Base-by-base conservation (phyloP, 2,329 filamentous ascomycete species). In the Phaeosphaeriaceae sp. region DNA sequence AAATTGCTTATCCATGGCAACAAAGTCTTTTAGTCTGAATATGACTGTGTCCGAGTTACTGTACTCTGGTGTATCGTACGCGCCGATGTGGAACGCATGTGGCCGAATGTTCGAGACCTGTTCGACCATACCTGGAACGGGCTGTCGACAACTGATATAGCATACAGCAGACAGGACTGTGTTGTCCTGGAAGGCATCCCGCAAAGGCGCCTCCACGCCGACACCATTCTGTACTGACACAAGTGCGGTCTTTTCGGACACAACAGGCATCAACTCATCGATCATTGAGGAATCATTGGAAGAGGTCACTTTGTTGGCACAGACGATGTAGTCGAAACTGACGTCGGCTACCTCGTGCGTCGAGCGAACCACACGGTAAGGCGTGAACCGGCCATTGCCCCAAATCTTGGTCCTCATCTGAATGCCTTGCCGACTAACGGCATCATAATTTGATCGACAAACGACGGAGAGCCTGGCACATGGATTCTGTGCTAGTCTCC, bases 371-470 rank as follows among this genome's bases (percentile, higher is more conserved):
- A 54, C 51, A 31, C 51, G 51, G 20, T 47, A 48, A 41, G 56
- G 56, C 15, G 7, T 47, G 21, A 51, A 48, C 3, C 21, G 24
- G 15, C 56, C 51, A 24, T 54, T 51, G 6, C 56, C 56, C 56
- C 56, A 58, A 22, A 58, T 47, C 6, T 47, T 50, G 7, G 56
- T 58, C 2, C 22, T 54, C 56, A 58, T 54, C 19, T 45, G 51
- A 22, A 58, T 15, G 0, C 56, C 56, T 15, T 47, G 51, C 7
- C 33, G 25, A 21, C 51, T 54, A 20, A 51, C 48, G 15, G 41
- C 41, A 17, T 58, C 56, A 25, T 58, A 58, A 27, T 58, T 58
- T 7, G 56, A 58, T 1, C 56, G 56, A 48, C 56, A 58, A 17
- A 54, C 56, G 22, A 54, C 56, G 10, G 56, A 58, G 10, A 58